Evolutionary conservation across 2,329 filamentous ascomycete genomes (phyloP), one percentile per base, ranked within the genome.

Genomic region (Pseudogymnoascus sp.): DNA sequence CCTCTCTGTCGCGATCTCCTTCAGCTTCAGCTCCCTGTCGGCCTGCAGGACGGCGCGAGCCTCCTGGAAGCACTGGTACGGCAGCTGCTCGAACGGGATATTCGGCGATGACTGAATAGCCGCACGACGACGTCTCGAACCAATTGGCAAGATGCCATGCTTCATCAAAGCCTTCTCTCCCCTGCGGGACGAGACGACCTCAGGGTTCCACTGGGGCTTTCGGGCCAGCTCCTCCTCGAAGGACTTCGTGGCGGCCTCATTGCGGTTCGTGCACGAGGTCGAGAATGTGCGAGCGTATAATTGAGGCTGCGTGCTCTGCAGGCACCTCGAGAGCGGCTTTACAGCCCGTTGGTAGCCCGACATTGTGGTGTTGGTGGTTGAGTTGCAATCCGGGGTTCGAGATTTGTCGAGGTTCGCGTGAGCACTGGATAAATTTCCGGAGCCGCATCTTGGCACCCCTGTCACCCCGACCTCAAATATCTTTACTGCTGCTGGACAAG

Each of bases 11-110:
- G 84, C 78, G 63, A 99, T 93, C 70, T 87, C 80, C 64, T 81
- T 78, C 60, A 97, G 70, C 79, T 96, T 97, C 76, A 93, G 84
- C 67, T 86, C 80, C 41, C 93, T 85, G 74, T 99, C 94, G 62
- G 84, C 84, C 61, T 86, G 82, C 62, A 99, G 79, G 58, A 97
- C 77, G 73, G 91, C 90, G 66, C 92, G 85, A 41, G 94, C 94
- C 78, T 97, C 92, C 77, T 99, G 94, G 79, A 97, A 99, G 76
- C 91, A 94, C 81, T 97, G 93, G 78, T 95, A 99, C 16, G 94
- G 94, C 68, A 99, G 80, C 73, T 93, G 89, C 79, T 96, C 91
- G 73, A 99, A 97, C 25, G 92, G 91, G 30, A 74, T 67, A 59
- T 96, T 78, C 70, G 88, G 83, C 65, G 82, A 77, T 69, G 78